phyloP scores from a whole-genome alignment of 208 protist genomes.

The Polymyxa betae region DNA sequence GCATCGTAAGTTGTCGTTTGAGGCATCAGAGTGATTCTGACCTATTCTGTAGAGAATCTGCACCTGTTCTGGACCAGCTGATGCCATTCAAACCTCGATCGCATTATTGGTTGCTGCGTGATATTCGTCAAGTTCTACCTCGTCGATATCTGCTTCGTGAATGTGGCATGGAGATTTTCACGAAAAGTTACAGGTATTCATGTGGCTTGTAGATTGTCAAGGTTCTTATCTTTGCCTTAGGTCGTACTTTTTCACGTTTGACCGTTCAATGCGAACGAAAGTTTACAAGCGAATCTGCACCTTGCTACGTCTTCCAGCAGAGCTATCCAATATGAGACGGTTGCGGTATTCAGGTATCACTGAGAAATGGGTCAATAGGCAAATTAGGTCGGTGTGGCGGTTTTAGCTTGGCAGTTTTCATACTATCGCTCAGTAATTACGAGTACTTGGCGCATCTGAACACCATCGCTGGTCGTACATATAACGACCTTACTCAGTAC shows the following conservation, averaged over 20 bases:
- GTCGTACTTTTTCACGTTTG: slow-evolving; percentile 52
- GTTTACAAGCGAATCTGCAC: slow-evolving; percentile 43
- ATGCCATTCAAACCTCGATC: slow-evolving; percentile 28
- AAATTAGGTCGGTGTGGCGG: slow-evolving; percentile 5
- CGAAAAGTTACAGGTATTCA: slow-evolving; percentile 9
- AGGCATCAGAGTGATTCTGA: neutral
- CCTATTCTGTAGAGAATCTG: neutral
- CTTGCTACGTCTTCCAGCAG: neutral
- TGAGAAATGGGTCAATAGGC: slow-evolving; percentile 49
- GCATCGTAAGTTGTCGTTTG: too few relatives aligned
- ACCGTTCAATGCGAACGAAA: neutral
- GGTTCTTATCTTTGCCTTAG: too few relatives aligned
- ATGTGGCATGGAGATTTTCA: slow-evolving; percentile 57
- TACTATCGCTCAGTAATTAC: slow-evolving; percentile 82
- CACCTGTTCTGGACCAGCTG: neutral
- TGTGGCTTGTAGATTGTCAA: too few relatives aligned
- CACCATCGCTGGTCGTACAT: slow-evolving; percentile 88
- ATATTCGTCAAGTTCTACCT: slow-evolving; percentile 43
- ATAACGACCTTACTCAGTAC: slow-evolving; percentile 94
- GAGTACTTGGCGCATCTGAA: slow-evolving; percentile 98
- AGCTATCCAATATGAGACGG: slow-evolving; percentile 8
- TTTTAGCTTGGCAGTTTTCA: neutral
- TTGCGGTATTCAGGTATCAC: slow-evolving; percentile 46
- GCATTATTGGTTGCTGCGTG: slow-evolving; percentile 29
- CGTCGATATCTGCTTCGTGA: slow-evolving; percentile 54